Conservation (phyloP, 2,329 filamentous ascomycete genomes). For the Talaromyces sp. region DNA sequence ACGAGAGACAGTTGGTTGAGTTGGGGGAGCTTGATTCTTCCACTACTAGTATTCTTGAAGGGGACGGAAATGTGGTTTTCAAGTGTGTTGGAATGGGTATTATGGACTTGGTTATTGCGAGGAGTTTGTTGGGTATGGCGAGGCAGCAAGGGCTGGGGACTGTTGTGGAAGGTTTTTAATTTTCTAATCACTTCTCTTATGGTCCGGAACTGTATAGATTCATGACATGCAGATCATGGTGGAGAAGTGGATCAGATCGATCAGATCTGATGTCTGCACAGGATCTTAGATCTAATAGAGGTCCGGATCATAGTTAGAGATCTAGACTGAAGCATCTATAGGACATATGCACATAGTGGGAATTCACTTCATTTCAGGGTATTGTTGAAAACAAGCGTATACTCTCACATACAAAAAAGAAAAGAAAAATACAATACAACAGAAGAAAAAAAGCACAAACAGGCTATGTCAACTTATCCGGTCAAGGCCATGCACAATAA, state of each 20-base stretch:
- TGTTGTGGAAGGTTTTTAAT: conserved; percentile 4
- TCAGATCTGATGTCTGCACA: neutral
- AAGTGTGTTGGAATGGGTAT: conserved; percentile 53
- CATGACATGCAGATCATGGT: neutral
- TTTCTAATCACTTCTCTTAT: neutral
- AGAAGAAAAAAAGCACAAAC: neutral
- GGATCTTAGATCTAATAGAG: neutral
- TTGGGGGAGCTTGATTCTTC: conserved; percentile 39
- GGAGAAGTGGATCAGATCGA: conserved; percentile 1
- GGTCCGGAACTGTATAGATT: neutral
- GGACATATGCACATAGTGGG: neutral
- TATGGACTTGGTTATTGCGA: conserved; percentile 50
- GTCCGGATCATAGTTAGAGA: neutral
- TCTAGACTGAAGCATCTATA: neutral
- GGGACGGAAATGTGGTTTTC: conserved; percentile 43
- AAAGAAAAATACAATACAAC: neutral
- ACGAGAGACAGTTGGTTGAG: conserved; percentile 39
- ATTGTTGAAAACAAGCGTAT: neutral
- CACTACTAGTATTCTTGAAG: neutral
- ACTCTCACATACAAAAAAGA: neutral
- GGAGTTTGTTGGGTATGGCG: conserved; percentile 39
- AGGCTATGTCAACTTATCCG: neutral
- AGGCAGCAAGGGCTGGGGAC: conserved; percentile 20
- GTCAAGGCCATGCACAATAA: neutral
- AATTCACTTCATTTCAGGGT: neutral